Percentiles rank a stretch among this genome's conserved stretches.
phyloP scores from a whole-genome alignment of 169 alveolate species.

The Eimeria necatrix region DNA sequence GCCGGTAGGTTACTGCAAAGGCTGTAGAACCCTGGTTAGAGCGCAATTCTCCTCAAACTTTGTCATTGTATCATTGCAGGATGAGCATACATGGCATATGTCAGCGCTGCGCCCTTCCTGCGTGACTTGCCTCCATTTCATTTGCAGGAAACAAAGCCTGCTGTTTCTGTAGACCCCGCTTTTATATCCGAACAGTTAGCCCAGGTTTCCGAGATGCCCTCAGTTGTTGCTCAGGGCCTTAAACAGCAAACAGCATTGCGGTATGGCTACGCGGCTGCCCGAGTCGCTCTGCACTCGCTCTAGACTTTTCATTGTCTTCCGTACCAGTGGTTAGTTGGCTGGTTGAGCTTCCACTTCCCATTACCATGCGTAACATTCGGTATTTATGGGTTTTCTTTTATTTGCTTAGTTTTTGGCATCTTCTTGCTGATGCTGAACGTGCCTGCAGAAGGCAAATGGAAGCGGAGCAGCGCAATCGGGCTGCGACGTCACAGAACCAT shows the following conservation, averaged over 20 bases:
- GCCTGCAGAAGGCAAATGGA: conserved; percentile 39
- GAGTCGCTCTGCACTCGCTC: background rate
- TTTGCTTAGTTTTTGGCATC: background rate
- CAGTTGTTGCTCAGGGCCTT: conserved; percentile 57
- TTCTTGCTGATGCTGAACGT: background rate
- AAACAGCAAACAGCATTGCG: conserved; percentile 48
- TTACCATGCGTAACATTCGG: background rate
- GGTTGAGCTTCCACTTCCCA: too few relatives aligned
- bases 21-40: too few relatives aligned
- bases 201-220: conserved; percentile 50
- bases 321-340: too few relatives aligned
- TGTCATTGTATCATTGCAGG: too few relatives aligned
- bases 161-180: conserved; percentile 47
- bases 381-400: conserved; percentile 1
- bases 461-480: conserved; percentile 42
- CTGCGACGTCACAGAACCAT: conserved; percentile 50
- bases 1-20: conserved; percentile 49
- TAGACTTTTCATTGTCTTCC: too few relatives aligned
- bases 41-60: too few relatives aligned
- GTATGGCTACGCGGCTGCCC: background rate
- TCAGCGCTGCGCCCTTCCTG: too few relatives aligned
- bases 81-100: too few relatives aligned
- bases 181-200: conserved; percentile 51
- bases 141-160: conserved; percentile 62
- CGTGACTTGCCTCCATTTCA: background rate